phyloP scores from a whole-genome alignment of 805 yeast genomes.

The Torulaspora maleeae region DNA sequence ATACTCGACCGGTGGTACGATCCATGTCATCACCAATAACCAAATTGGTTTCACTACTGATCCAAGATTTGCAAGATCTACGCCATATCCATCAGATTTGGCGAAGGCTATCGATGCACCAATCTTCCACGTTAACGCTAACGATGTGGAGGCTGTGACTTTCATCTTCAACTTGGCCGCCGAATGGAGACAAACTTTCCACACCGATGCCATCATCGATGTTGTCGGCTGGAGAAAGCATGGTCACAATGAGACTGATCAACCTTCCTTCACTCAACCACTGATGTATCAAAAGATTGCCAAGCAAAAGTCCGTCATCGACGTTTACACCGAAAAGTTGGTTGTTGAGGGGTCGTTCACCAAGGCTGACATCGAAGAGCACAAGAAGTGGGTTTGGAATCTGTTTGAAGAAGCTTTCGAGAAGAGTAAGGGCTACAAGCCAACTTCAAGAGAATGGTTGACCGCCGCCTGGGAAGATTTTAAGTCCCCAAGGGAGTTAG shows the following conservation, averaged over 20 bases:
- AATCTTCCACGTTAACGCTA: conserved; percentile 98
- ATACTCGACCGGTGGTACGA: conserved; percentile 96
- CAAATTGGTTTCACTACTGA: conserved; percentile 99
- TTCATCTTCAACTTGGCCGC: conserved; percentile 95
- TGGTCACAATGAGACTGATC: conserved; percentile 99
- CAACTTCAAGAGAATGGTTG: conserved; percentile 94
- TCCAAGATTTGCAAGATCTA: conserved; percentile 95
- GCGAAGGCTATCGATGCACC: conserved; percentile 97
- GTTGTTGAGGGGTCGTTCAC: conserved; percentile 85
- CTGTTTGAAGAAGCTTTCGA: conserved; percentile 83
- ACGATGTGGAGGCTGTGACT: conserved; percentile 90
- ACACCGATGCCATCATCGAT: conserved; percentile 93
- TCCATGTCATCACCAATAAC: conserved; percentile 93
- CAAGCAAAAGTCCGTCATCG: conserved; percentile 82
- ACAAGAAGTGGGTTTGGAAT: conserved; percentile 97
- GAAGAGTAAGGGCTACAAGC: conserved; percentile 84
- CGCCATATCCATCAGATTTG: conserved; percentile 96
- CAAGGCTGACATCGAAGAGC: conserved; percentile 85
- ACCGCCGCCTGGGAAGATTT: conserved; percentile 99
- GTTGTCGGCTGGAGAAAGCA: conserved; percentile 97
- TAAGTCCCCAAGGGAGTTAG: conserved; percentile 95
- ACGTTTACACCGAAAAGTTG: conserved; percentile 75
- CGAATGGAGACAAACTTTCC: conserved; percentile 96
- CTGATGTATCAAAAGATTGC: conserved; percentile 91
- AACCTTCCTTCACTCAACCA: conserved; percentile 98